Base-by-base conservation (phyloP, 2,329 filamentous ascomycete species). In the Phialophora chinensis region DNA sequence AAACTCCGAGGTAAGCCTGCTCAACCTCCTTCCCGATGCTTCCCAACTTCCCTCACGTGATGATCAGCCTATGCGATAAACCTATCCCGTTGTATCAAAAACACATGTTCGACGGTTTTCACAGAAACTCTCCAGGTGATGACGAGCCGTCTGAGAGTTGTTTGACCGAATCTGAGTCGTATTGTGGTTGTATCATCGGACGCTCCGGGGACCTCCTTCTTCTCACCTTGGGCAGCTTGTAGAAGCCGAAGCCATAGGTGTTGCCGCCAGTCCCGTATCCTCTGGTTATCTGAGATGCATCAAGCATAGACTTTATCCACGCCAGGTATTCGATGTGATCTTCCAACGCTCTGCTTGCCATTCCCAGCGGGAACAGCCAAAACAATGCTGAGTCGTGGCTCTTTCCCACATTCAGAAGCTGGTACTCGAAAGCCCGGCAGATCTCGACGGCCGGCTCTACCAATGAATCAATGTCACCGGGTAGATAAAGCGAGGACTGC, bases 361-460 rank as follows among this genome's bases (percentile, higher is more conserved):
- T 44, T 1, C 67, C 67, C 17, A 69, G 17, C 11, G 67, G 67
- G 31, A 69, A 64, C 23, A 69, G 49, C 67, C 67, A 69, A 49
- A 69, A 69, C 25, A 69, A 42, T 7, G 64, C 64, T 31, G 64
- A 66, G 29, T 64, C 65, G 6, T 35, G 55, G n/a, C 49, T 60
- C 14, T 44, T 58, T 8, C 50, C 49, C 60, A 44, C 42, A 33
- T 66, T 56, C 10, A 61, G 38, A 8, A 69, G 60, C 57, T 69
- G 67, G 56, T 62, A 69, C 55, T 69, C 67, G 38, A 69, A 69
- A 10, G 61, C 58, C 31, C 67, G 67, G 33, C 64, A 69, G 35
- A 69, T 69, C 55, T 69, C 67, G 35, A 66, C 17, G 38, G 67
- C 67, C 12, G 64, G 64, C 29, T 69, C 55, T 23, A 47, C 47